Conservation (phyloP, 331 rosid genomes). For the Phaseolus coccineus region DNA sequence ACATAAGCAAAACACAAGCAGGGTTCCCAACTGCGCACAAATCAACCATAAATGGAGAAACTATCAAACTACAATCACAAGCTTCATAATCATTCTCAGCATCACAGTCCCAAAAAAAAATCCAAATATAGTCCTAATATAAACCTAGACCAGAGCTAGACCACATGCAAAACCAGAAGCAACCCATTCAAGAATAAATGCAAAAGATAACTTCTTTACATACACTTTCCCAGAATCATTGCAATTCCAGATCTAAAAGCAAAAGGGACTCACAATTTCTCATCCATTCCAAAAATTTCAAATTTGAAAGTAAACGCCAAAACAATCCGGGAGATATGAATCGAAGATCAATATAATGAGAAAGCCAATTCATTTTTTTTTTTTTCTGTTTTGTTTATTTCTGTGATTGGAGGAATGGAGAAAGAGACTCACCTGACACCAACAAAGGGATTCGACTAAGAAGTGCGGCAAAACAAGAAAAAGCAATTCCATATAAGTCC, state of each 20-base stretch:
- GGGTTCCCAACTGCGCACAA: not conserved
- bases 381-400: not conserved
- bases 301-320: slow-evolving; percentile 39
- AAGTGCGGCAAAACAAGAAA: not conserved
- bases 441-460: slow-evolving; percentile 28
- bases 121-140: not conserved
- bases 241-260: slow-evolving; percentile 42
- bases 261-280: not conserved
- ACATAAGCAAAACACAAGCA: slow-evolving; percentile 24
- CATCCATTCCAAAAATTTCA: not conserved
- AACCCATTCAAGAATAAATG: slow-evolving; percentile 20
- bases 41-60: slow-evolving; percentile 7
- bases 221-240: not conserved
- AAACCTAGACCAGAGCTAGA: slow-evolving; percentile 11
- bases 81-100: slow-evolving; percentile 20
- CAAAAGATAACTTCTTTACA: not conserved
- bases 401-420: not conserved
- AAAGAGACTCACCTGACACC: slow-evolving; percentile 24
- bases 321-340: slow-evolving; percentile 24
- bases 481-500: no score
- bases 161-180: slow-evolving; percentile 33
- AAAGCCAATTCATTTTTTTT: not conserved
- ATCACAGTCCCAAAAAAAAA: not conserved
- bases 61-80: slow-evolving; percentile 19
- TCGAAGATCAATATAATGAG: not conserved